A percentile compares a stretch with the other conserved stretches of the same genome.
Conservation (phyloP, 2,329 filamentous ascomycete species). For the Teratosphaeria zuluensis region DNA sequence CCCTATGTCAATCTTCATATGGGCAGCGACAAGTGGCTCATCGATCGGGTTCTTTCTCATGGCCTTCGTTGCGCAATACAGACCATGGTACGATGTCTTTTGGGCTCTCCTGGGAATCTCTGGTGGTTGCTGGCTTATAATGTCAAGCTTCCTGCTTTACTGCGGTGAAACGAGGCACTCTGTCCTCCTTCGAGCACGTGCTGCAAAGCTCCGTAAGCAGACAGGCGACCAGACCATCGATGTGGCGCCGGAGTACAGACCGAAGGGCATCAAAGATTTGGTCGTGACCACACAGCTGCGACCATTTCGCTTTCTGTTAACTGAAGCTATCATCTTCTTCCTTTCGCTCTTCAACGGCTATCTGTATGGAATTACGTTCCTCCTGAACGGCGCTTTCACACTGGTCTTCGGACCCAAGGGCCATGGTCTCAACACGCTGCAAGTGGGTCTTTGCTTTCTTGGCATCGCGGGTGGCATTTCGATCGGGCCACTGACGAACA, state of each 20-base stretch:
- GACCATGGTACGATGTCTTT: conserved; percentile 7
- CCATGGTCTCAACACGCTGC: conserved; percentile 26
- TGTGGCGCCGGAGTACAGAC: background rate
- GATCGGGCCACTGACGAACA: conserved; percentile 30
- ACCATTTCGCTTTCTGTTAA: conserved; percentile 39
- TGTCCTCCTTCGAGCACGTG: background rate
- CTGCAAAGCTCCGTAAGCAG: background rate
- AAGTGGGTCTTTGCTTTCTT: conserved; percentile 15
- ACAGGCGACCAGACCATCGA: background rate
- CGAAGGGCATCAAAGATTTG: conserved; percentile 25
- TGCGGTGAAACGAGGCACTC: conserved; percentile 2
- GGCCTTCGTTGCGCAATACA: conserved; percentile 23
- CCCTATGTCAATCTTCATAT: conserved; percentile 34
- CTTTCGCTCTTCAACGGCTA: conserved; percentile 41
- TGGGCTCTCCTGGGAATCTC: conserved; percentile 9
- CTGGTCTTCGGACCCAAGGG: conserved; percentile 38
- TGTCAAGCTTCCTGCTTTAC: conserved; percentile 1
- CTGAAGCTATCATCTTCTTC: conserved; percentile 40
- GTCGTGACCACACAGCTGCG: conserved; percentile 35
- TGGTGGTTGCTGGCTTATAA: conserved; percentile 4
- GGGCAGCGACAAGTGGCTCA: conserved; percentile 32
- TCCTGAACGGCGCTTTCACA: conserved; percentile 42
- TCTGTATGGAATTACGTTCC: conserved; percentile 40
- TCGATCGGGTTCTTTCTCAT: conserved; percentile 33
- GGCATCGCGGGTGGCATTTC: conserved; percentile 16